Evolutionary conservation across 148 eudicot genomes (phyloP).

Genomic region (Dysphania ambrosioides): DNA sequence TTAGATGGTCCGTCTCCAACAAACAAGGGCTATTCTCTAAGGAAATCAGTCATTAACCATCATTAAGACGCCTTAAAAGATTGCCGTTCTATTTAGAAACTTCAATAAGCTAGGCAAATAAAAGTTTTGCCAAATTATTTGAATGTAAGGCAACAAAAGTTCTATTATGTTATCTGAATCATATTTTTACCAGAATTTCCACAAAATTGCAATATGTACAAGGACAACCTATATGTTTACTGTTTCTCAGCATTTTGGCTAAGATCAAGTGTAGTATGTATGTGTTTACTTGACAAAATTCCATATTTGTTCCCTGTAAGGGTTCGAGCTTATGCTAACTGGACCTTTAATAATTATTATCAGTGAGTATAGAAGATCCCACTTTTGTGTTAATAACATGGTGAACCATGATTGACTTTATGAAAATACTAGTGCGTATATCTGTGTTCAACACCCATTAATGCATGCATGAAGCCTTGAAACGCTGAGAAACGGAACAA

Average conservation of each 20-base stretch:
- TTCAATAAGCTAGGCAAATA: not conserved
- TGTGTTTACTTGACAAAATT: too few relatives aligned
- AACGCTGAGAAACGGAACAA: too few relatives aligned
- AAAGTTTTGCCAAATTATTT: not conserved
- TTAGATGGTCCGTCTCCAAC: conserved; percentile 21
- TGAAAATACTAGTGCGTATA: not conserved
- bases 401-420: not conserved
- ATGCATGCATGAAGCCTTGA: too few relatives aligned
- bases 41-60: conserved; percentile 2
- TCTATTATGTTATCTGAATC: not conserved
- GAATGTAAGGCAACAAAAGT: not conserved
- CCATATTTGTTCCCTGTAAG: too few relatives aligned
- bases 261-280: too few relatives aligned
- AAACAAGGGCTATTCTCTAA: conserved; percentile 14
- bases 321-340: too few relatives aligned
- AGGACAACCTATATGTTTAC: not conserved
- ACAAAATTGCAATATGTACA: not conserved
- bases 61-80: not conserved
- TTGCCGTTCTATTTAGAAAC: not conserved
- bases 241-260: too few relatives aligned
- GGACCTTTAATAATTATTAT: too few relatives aligned
- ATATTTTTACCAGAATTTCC: too few relatives aligned
- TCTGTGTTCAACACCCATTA: too few relatives aligned
- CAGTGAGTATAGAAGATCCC: too few relatives aligned
- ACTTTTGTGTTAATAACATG: not conserved